Percentiles rank a stretch among this genome's conserved stretches.
Evolutionary conservation across 208 protist species (phyloP).

Genomic region (Trichomonas gallinae): DNA sequence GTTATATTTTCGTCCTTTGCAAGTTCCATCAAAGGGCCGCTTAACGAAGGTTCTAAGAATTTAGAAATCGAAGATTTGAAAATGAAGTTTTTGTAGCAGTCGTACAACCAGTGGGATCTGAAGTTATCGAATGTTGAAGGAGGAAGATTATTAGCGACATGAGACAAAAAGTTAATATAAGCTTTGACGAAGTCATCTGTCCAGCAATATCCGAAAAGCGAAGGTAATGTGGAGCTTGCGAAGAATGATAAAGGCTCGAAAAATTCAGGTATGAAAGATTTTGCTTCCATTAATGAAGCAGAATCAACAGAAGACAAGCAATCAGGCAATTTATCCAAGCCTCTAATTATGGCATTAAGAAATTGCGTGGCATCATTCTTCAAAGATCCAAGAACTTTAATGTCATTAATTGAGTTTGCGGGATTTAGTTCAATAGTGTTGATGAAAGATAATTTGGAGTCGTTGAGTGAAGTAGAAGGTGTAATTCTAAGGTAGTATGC

Average conservation of each 20-base stretch:
- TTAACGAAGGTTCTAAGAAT: background rate
- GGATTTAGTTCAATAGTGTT: background rate
- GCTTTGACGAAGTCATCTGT: background rate
- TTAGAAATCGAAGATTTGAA: background rate
- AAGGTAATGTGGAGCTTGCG: background rate
- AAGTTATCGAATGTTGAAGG: background rate
- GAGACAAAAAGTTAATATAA: background rate
- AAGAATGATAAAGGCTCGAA: background rate
- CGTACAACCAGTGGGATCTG: background rate
- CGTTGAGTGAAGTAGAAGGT: background rate
- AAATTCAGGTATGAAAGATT: background rate
- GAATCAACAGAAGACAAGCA: background rate
- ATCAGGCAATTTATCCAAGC: background rate
- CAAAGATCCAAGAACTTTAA: background rate
- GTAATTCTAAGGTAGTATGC: background rate
- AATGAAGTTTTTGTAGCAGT: conserved; percentile 12
- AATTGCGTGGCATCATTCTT: background rate
- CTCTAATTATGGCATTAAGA: background rate
- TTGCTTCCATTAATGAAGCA: background rate
- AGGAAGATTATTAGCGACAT: background rate
- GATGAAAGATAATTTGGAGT: background rate
- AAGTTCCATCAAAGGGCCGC: background rate
- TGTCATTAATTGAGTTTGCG: no score
- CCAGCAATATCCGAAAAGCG: background rate
- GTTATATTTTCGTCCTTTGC: background rate